Conservation (phyloP, 2,329 filamentous ascomycete genomes). For the Didymella glomerata region DNA sequence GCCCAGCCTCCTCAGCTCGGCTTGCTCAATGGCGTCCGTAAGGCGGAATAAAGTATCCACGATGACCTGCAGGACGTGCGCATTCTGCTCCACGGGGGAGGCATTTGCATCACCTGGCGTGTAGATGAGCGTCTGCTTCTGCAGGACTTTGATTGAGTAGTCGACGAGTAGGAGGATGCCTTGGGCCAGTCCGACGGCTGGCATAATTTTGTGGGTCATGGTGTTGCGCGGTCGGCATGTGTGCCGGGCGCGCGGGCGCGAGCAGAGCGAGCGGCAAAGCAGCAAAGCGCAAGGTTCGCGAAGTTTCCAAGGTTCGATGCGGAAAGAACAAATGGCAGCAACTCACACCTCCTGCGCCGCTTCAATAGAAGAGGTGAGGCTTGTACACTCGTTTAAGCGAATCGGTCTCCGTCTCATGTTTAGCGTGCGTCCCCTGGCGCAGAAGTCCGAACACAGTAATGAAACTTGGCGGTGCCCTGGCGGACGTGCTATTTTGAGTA, state of each 20-base stretch:
- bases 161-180: slow-evolving; percentile 35
- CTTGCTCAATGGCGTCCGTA: slow-evolving; percentile 29
- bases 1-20: slow-evolving; percentile 31
- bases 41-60: slow-evolving; percentile 38
- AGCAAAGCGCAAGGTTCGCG: no score
- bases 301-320: not conserved
- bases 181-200: slow-evolving; percentile 32
- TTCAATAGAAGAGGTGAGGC: slow-evolving; percentile 8
- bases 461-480: slow-evolving; percentile 19
- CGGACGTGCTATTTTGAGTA: slow-evolving; percentile 19
- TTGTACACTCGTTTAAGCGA: slow-evolving; percentile 22
- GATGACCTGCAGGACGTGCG: slow-evolving; percentile 32
- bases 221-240: slow-evolving; percentile 19
- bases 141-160: slow-evolving; percentile 35
- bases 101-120: slow-evolving; percentile 25
- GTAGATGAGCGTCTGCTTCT: slow-evolving; percentile 37
- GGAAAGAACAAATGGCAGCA: slow-evolving; percentile 16
- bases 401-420: slow-evolving; percentile 21
- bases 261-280: not conserved
- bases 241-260: slow-evolving; percentile 1
- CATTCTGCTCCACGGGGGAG: slow-evolving; percentile 29
- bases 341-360: slow-evolving; percentile 18
- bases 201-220: slow-evolving; percentile 27
- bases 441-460: slow-evolving; percentile 17
- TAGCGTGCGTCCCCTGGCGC: slow-evolving; percentile 13